phyloP scores from a whole-genome alignment of 2,329 filamentous ascomycete genomes.

The Polytolypa hystricis region DNA sequence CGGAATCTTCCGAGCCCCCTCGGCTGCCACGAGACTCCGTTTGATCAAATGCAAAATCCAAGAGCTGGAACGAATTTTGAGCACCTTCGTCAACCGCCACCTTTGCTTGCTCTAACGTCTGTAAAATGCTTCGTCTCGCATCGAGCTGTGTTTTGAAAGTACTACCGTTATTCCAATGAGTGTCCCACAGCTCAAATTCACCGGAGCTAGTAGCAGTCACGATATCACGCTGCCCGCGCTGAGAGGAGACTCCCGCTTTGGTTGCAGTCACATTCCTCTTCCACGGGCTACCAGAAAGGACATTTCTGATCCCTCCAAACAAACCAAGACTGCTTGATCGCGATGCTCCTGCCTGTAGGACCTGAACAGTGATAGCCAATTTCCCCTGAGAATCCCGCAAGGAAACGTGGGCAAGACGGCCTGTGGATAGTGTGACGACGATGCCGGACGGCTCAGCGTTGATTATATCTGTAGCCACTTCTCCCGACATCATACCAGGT shows the following conservation, averaged over 20 bases:
- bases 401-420: slow-evolving; percentile 74
- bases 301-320: slow-evolving; percentile 70
- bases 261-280: slow-evolving; percentile 73
- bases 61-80: slow-evolving; percentile 54
- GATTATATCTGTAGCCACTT: slow-evolving; percentile 64
- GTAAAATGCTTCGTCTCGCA: slow-evolving; percentile 51
- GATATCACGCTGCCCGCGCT: slow-evolving; percentile 74
- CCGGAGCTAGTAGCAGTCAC: slow-evolving; percentile 69
- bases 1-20: slow-evolving; percentile 36
- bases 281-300: slow-evolving; percentile 57
- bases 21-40: slow-evolving; percentile 23
- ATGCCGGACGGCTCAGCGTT: slow-evolving; percentile 83
- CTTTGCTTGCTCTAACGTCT: slow-evolving; percentile 48
- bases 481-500: slow-evolving; percentile 63
- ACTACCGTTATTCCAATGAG: slow-evolving; percentile 78
- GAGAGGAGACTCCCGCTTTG: slow-evolving; percentile 57
- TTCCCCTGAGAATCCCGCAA: slow-evolving; percentile 80
- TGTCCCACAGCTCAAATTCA: slow-evolving; percentile 71
- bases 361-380: slow-evolving; percentile 66
- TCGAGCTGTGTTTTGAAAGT: slow-evolving; percentile 63
- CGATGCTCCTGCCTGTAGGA: slow-evolving; percentile 54
- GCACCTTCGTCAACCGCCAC: slow-evolving; percentile 40
- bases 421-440: slow-evolving; percentile 71
- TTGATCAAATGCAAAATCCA: slow-evolving; percentile 62
- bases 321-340: slow-evolving; percentile 52